These are phyloP conservation scores for Paramecium sexaurelia DNA, from an alignment of 73 alveolate species.

Conservation along the genomic window DNA sequence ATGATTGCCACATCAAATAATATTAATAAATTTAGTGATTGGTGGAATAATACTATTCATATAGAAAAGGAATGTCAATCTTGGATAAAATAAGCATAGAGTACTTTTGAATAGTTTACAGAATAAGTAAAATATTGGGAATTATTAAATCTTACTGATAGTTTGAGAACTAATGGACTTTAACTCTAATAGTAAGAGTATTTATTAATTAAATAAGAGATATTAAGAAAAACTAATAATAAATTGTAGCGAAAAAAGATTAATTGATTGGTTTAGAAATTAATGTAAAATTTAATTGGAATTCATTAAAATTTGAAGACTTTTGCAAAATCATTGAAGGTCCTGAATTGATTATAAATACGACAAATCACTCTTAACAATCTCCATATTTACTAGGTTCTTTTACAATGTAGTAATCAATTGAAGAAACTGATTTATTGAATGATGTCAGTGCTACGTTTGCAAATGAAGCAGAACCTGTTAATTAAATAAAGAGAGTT, in stretches of 20 bases:
- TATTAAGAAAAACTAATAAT: not conserved
- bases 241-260: not conserved
- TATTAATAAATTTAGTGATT: not conserved
- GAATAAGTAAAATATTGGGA: slow-evolving; percentile 51
- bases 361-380: not conserved
- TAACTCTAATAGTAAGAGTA: slow-evolving; percentile 21
- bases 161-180: not conserved
- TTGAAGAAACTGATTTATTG: slow-evolving; percentile 37
- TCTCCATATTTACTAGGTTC: slow-evolving; percentile 14
- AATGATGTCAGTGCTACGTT: slow-evolving; percentile 43
- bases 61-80: slow-evolving; percentile 1
- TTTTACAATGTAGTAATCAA: not conserved
- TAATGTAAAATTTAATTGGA: not conserved
- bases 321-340: slow-evolving; percentile 36
- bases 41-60: slow-evolving; percentile 40
- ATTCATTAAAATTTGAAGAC: slow-evolving; percentile 5
- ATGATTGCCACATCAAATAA: not conserved
- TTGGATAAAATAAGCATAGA: slow-evolving; percentile 30
- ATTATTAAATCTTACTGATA: slow-evolving; percentile 12
- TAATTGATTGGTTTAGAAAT: not conserved
- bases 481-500: not conserved
- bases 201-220: not conserved
- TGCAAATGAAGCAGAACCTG: slow-evolving; percentile 44
- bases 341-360: not conserved
- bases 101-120: slow-evolving; percentile 34